phyloP scores from a whole-genome alignment of 169 alveolate species.

The Plasmodium gonderi region DNA sequence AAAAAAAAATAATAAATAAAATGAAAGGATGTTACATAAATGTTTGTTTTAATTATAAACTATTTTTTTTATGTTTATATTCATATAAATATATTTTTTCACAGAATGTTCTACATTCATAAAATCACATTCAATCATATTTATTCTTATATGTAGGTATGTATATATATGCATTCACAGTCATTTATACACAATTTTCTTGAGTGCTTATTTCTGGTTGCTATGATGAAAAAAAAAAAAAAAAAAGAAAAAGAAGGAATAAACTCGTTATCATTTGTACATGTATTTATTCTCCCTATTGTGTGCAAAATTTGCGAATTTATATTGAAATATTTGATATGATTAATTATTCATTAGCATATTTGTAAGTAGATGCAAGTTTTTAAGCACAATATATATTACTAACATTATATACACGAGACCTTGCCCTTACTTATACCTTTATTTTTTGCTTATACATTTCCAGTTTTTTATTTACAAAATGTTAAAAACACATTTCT shows the following conservation, averaged over 20 bases:
- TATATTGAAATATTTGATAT: conserved; percentile 12
- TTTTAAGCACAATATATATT: neutral
- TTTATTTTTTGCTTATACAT: neutral
- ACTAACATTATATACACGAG: neutral
- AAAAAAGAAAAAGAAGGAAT: neutral
- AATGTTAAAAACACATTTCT: conserved; percentile 3
- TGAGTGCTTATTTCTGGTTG: neutral
- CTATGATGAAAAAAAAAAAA: neutral
- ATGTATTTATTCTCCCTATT: neutral
- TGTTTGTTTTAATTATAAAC: conserved; percentile 4
- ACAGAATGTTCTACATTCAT: neutral
- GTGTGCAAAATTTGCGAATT: neutral
- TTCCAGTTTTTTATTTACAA: conserved; percentile 10
- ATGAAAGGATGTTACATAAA: neutral
- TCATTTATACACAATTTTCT: conserved; percentile 3
- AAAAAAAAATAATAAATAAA: conserved; percentile 10
- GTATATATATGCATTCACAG: conserved; percentile 1
- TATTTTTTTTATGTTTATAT: neutral
- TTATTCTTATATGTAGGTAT: neutral
- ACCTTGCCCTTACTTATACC: conserved; percentile 1
- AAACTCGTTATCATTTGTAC: neutral
- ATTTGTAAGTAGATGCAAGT: conserved; percentile 6
- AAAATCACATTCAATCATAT: neutral
- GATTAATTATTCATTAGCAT: conserved; percentile 2
- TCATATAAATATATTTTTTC: neutral